Conservation (phyloP, 805 yeast genomes). For the Suhomyces emberorum region DNA sequence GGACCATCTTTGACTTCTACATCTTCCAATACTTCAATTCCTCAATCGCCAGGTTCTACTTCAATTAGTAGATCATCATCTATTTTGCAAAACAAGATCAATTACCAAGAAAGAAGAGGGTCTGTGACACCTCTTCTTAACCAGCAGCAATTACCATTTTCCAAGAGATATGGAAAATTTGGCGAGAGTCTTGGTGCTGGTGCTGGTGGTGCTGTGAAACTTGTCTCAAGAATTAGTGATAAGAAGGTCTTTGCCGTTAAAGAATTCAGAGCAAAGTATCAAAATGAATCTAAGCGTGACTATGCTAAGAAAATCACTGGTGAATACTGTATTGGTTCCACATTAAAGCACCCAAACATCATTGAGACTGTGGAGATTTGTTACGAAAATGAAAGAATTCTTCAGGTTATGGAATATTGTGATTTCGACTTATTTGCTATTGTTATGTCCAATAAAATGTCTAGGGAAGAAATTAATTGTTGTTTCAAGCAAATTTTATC, state of each 20-base stretch:
- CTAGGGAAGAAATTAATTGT: slow-evolving; percentile 73
- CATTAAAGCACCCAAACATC: slow-evolving; percentile 84
- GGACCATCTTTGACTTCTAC: slow-evolving; percentile 23
- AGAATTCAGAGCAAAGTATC: slow-evolving; percentile 77
- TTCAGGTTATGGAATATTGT: slow-evolving; percentile 93
- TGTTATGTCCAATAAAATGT: slow-evolving; percentile 91
- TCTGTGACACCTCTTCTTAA: slow-evolving; percentile 30
- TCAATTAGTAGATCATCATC: slow-evolving; percentile 31
- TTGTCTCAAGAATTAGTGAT: slow-evolving; percentile 67
- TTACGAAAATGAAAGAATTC: slow-evolving; percentile 80
- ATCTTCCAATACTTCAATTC: slow-evolving; percentile 33
- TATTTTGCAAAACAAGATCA: slow-evolving; percentile 27
- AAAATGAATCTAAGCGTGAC: slow-evolving; percentile 74
- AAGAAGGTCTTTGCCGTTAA: slow-evolving; percentile 82
- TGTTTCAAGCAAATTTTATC: slow-evolving; percentile 83
- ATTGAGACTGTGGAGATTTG: slow-evolving; percentile 89
- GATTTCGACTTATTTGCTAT: slow-evolving; percentile 91
- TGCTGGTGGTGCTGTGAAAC: slow-evolving; percentile 87
- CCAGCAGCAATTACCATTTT: slow-evolving; percentile 48
- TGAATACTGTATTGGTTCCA: slow-evolving; percentile 91
- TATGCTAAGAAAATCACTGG: slow-evolving; percentile 91
- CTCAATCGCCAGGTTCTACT: slow-evolving; percentile 30
- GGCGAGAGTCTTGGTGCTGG: slow-evolving; percentile 92
- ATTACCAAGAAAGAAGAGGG: slow-evolving; percentile 33
- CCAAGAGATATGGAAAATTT: slow-evolving; percentile 73